These are phyloP conservation scores for Trichoderma simmonsii DNA, from an alignment of 2,329 filamentous ascomycete genomes.

Conservation along the genomic window DNA sequence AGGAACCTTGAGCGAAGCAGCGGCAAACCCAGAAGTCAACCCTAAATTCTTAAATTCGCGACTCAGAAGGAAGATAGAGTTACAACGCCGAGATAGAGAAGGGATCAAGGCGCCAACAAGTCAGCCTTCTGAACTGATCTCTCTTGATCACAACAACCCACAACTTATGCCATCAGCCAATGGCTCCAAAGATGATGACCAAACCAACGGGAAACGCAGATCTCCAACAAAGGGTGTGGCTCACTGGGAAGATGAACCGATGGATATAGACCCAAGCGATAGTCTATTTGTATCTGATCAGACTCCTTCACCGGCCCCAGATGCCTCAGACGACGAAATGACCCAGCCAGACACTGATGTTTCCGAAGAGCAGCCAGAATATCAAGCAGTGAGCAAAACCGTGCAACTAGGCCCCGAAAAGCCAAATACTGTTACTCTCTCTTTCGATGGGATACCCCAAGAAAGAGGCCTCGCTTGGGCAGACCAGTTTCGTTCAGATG, in stretches of 20 bases:
- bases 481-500: constrained; percentile 25
- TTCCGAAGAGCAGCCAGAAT: not conserved
- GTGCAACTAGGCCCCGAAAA: constrained; percentile 20
- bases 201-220: not conserved
- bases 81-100: constrained; percentile 42
- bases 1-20: constrained; percentile 36
- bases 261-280: constrained; percentile 22
- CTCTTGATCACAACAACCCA: constrained; percentile 26
- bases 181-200: not conserved
- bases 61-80: constrained; percentile 39
- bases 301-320: not conserved
- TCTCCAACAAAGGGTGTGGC: constrained; percentile 18
- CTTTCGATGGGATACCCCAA: constrained; percentile 22
- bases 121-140: constrained; percentile 29
- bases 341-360: not conserved
- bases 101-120: constrained; percentile 39
- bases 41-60: constrained; percentile 40
- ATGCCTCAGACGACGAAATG: not conserved
- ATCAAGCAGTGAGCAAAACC: constrained; percentile 4
- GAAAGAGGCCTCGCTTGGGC: constrained; percentile 27
- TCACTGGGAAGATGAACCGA: constrained; percentile 28
- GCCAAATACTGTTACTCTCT: constrained; percentile 3
- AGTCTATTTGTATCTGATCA: constrained; percentile 26
- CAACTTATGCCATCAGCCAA: not conserved
- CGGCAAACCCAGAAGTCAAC: constrained; percentile 40